Conservation (phyloP, 1,284 basidiomycete genomes). For the Testicularia cyperi region DNA sequence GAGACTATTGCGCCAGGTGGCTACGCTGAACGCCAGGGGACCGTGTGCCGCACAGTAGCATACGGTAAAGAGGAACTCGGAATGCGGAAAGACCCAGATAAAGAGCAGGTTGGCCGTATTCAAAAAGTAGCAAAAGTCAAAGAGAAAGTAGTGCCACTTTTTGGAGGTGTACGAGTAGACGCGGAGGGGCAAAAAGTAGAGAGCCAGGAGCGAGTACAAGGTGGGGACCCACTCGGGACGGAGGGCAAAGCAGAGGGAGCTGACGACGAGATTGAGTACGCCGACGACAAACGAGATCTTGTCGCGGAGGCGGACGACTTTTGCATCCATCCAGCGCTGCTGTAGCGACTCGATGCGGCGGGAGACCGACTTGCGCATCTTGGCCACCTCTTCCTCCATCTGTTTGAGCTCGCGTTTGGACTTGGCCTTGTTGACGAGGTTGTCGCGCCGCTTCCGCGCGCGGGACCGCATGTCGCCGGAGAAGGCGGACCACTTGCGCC, state of each 20-base stretch:
- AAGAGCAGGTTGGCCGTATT: conserved; percentile 75
- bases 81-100: conserved; percentile 46
- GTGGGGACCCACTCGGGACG: conserved; percentile 75
- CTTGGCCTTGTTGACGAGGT: conserved; percentile 71
- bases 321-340: conserved; percentile 80
- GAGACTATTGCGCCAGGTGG: conserved; percentile 81
- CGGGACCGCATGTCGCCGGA: conserved; percentile 76
- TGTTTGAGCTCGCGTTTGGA: conserved; percentile 64
- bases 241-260: conserved; percentile 76
- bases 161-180: conserved; percentile 68
- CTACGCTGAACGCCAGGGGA: conserved; percentile 84
- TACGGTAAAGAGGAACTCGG: conserved; percentile 47
- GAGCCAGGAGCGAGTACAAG: conserved; percentile 72
- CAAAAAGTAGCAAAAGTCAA: conserved; percentile 69
- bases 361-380: conserved; percentile 75
- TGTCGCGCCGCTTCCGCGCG: conserved; percentile 66
- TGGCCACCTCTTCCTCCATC: conserved; percentile 78
- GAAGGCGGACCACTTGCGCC: conserved; percentile 81
- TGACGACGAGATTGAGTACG: conserved; percentile 64
- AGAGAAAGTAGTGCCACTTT: conserved; percentile 74
- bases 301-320: conserved; percentile 70
- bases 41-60: conserved; percentile 61
- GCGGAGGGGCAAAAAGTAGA: conserved; percentile 77
- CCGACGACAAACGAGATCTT: conserved; percentile 80
- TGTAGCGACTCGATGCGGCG: conserved; percentile 72